Evolutionary conservation across 2,329 filamentous ascomycete species (phyloP), one percentile per base, ranked within the genome.

Genomic region (Corniculantispora saksenae): DNA sequence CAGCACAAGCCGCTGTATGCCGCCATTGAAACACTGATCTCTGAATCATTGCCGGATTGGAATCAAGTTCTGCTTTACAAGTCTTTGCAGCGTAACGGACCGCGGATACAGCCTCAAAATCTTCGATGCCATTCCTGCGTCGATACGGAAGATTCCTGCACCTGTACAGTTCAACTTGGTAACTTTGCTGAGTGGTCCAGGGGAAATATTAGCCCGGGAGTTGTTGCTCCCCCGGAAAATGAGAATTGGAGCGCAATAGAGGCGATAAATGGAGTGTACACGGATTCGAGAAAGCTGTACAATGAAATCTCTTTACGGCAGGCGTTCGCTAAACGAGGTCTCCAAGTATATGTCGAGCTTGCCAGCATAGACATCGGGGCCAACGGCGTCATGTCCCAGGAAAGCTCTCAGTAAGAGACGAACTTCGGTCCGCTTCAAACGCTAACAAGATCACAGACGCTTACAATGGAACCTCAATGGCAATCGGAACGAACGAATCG

Each of bases 401-500:
- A 56, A 43, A 56, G 21, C 32, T 43, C 17, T 43, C 38, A 43
- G 38, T 13, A 43, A 43, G 12, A 13, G 13, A 38, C 38, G 6
- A 7, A 43, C 12, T 19, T 32, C 32, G 10, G 5, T 32, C 32
- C 32, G 10, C 6, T 43, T 7, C 45, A n/a, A 17, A 21, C 5
- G 55, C n/a, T 15, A 45, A 17, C 19, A 8, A 10, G 3, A 40
- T 21, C 32, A 25, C 13, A 19, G 51, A 17, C 51, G 56, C n/a
- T 15, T 59, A 32, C 9, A 29, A n/a, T 59, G 56, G 56, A 17
- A 8, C 6, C 56, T 59, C 4, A 59, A 47, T 23, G 56, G 56
- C 17, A 59, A 59, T 32, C 40, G 56, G 3, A 59, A 59, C 40
- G 56, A 59, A 15, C 23, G 56, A n/a, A 59, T 59, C 12, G 56